These are phyloP conservation scores for Camellia japonica DNA, from an alignment of 148 eudicot species.

Conservation along the genomic window DNA sequence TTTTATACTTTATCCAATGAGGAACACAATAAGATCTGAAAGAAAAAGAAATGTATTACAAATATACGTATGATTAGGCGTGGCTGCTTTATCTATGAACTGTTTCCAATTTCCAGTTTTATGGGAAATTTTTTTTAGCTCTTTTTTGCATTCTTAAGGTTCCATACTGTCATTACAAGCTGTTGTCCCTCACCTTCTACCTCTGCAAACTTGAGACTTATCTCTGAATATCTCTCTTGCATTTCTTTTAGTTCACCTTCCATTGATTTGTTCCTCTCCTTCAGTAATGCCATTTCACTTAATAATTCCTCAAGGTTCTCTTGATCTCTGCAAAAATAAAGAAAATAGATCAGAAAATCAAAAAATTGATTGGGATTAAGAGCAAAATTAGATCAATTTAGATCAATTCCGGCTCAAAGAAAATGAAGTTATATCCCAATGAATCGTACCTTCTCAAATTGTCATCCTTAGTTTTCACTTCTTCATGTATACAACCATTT, in stretches of 20 bases:
- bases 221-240: constrained; percentile 92
- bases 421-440: background rate
- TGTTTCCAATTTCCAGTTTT: background rate
- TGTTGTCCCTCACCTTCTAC: constrained; percentile 92
- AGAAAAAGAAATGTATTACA: background rate
- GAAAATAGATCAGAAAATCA: background rate
- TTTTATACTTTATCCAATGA: background rate
- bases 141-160: constrained; percentile 65
- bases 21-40: background rate
- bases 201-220: constrained; percentile 92
- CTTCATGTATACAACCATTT: constrained; percentile 10
- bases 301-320: constrained; percentile 30
- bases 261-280: constrained; percentile 65
- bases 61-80: background rate
- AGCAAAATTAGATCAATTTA: background rate
- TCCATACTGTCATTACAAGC: constrained; percentile 75
- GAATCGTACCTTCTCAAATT: constrained; percentile 14
- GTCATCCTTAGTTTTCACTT: constrained; percentile 10
- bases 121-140: constrained; percentile 10
- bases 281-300: constrained; percentile 50
- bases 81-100: background rate
- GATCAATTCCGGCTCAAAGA: background rate
- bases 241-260: constrained; percentile 82
- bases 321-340: constrained; percentile 24
- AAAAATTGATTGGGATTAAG: background rate